Evolutionary conservation across 306 rosid species (phyloP).

Genomic region (Fragaria ananassa): DNA sequence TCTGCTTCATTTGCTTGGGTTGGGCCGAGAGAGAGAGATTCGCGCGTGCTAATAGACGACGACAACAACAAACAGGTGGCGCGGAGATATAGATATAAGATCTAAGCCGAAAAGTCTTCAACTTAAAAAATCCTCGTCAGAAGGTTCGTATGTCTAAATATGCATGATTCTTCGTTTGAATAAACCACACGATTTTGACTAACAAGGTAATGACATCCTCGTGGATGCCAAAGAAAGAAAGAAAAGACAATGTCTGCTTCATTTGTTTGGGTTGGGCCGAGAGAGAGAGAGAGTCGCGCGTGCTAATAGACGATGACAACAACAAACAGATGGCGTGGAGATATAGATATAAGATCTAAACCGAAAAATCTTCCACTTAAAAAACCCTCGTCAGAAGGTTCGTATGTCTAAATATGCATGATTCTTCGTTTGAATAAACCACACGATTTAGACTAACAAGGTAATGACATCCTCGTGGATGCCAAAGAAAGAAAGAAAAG

Average conservation of each 20-base stretch:
- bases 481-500: background rate
- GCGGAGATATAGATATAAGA: no score
- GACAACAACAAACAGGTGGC: no score
- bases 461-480: background rate
- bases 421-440: background rate
- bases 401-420: background rate
- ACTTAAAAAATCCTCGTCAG: no score
- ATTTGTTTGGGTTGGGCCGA: background rate
- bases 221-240: background rate
- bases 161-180: background rate
- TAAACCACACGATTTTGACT: background rate
- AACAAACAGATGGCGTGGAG: no score
- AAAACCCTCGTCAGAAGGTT: no score
- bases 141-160: background rate
- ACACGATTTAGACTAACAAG: background rate
- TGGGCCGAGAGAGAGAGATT: background rate
- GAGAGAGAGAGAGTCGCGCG: no score
- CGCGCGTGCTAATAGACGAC: no score
- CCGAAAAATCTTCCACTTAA: no score
- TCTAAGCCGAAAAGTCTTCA: no score
- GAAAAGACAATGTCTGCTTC: background rate
- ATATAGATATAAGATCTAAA: no score
- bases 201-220: background rate
- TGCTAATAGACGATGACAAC: no score
- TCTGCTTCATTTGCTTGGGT: background rate